Base-by-base conservation (phyloP, 2,329 filamentous ascomycete species). In the Tolypocladium guangdongense region DNA sequence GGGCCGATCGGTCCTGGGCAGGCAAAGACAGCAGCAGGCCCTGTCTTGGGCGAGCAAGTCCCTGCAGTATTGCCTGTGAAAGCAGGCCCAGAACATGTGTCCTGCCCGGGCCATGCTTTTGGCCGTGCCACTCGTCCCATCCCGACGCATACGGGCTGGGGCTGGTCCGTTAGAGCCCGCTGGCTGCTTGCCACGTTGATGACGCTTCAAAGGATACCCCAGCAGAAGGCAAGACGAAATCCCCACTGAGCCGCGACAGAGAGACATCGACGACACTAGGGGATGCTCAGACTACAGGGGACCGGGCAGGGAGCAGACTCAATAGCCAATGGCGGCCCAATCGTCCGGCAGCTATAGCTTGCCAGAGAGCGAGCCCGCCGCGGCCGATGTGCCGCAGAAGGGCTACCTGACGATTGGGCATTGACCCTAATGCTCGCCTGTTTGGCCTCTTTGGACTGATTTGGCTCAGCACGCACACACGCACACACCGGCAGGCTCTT, bases 151-250 rank as follows among this genome's bases (percentile, higher is more conserved):
- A 32, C 12, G 16, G 35, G 32, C 61, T 54, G 56, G 51, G n/a
- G 30, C 38, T 39, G 35, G 12, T 45, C 30, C 39, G 47, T 10
- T 35, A 51, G 56, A 54, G 49, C 53, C 52, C 54, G 54, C 57
- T 63, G 58, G 56, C 56, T 60, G 60, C 52, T 60, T 67, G 66
- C 65, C 67, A 69, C 66, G 66, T 69, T 67, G 64, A 66, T 63
- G 47, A 43, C 55, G 56, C 56, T 53, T 59, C 53, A 55, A 52
- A 52, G 43, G 38, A 45, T 39, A 32, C 24, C n/a, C 27, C 51
- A 47, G 43, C 33, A 39, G 39, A 32, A 48, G 37, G 32, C 32
- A 51, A 50, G 51, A 32, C 35, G 36, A 48, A 38, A 53, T 46
- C 36, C 18, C 49, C 27, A 20, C 38, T 20, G n/a, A 18, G 20